Evolutionary conservation across 768 basidiomycete genomes (phyloP), one percentile per base, ranked within the genome.

Genomic region (Leucocoprinus leucothites): DNA sequence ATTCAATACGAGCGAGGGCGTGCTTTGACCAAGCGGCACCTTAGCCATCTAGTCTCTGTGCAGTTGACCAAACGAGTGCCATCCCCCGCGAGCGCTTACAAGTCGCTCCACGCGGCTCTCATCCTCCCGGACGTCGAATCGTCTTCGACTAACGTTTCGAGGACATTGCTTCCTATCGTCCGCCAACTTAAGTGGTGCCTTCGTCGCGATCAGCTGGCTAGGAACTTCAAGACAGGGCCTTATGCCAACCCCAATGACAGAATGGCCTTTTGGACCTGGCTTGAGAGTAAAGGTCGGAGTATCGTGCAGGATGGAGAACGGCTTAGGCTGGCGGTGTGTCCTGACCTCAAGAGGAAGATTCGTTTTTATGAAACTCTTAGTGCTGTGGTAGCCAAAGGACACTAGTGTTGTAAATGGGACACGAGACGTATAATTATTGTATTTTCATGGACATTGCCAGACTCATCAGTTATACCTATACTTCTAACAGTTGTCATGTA

Each of bases 161-260:
- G 85, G 25, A 74, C 78, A 7, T 75, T 91, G 22, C 69, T 89
- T 3, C 85, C 88, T 13, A 73, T 80, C 21, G 75, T 89, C 63
- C 82, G 80, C 54, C 74, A 80, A 63, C 74, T 90, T 57, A 89
- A 89, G 65, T 90, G 87, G 86, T 82, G 79, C 36, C 67, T 88
- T 46, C 82, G 84, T 62, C 74, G 77, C 11, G 89, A 89, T 63
- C 74, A 73, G 45, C 71, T 88, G 24, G 81, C 87, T 3, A 79
- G 75, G 65, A 67, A 79, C 57, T 73, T 88, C 52, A 79, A 83
- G 64, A 70, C 75, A 31, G 72, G 75, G 48, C 66, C 70, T 34
- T 66, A 66, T 58, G 64, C 61, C 47, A 52, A 56, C n/a, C 24
- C 46, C 1, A 59, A 64, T 25, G 73, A 71, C 40, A 65, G 70